These are phyloP conservation scores for Emmonsiellopsis sp. DNA, from an alignment of 2,329 filamentous ascomycete species.

Conservation along the genomic window DNA sequence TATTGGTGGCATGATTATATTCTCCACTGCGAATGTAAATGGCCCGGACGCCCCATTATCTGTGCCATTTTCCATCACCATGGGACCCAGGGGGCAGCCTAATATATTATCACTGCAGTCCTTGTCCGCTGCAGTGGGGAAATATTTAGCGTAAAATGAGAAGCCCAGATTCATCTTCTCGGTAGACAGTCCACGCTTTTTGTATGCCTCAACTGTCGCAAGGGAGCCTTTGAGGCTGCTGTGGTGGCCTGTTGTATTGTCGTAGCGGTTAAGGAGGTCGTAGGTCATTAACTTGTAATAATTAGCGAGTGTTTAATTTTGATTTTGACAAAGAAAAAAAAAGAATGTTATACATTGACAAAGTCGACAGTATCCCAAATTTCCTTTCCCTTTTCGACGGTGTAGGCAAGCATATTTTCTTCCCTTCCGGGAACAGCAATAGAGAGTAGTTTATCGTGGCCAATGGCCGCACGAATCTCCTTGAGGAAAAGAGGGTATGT, in stretches of 20 bases:
- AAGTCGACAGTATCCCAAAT: conserved; percentile 57
- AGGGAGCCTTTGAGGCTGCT: conserved; percentile 51
- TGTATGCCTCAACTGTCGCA: conserved; percentile 49
- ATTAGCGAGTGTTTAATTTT: no score
- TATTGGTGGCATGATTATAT: conserved; percentile 6
- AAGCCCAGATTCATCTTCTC: conserved; percentile 57
- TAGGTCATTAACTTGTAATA: conserved; percentile 52
- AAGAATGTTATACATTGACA: conserved; percentile 40
- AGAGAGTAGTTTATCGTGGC: conserved; percentile 51
- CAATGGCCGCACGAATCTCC: conserved; percentile 51
- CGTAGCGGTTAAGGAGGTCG: conserved; percentile 62
- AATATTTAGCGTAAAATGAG: conserved; percentile 62
- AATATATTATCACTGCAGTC: conserved; percentile 41
- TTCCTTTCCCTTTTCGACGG: conserved; percentile 50
- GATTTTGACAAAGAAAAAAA: neutral
- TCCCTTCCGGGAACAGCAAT: conserved; percentile 57
- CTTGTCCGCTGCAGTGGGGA: conserved; percentile 44
- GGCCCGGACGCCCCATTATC: conserved; percentile 48
- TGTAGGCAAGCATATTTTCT: conserved; percentile 52
- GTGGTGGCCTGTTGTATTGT: conserved; percentile 56
- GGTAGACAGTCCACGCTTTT: conserved; percentile 46
- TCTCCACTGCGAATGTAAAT: conserved; percentile 35
- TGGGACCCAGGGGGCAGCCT: conserved; percentile 50
- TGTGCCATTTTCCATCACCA: conserved; percentile 52
- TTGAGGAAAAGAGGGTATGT: conserved; percentile 54